Percentiles rank a stretch among this genome's conserved stretches.
phyloP scores from a whole-genome alignment of 495 filamentous ascomycete species.

The Talaromyces proteolyticus region DNA sequence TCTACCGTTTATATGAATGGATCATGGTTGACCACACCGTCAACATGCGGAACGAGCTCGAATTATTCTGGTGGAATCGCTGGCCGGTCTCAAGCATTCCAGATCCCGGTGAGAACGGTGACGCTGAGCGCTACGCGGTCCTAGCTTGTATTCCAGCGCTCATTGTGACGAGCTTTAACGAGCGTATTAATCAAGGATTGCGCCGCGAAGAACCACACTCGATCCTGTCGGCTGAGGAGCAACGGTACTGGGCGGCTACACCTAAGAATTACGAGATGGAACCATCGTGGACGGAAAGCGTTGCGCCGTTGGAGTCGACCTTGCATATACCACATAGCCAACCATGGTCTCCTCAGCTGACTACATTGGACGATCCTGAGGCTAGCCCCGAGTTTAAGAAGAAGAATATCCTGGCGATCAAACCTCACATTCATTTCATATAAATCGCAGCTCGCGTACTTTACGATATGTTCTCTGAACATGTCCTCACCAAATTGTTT shows the following conservation, averaged over 20 bases:
- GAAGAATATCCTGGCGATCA: constrained; percentile 12
- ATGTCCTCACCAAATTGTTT: background rate
- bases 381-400: constrained; percentile 9
- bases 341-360: constrained; percentile 13
- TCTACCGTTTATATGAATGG: constrained; percentile 20
- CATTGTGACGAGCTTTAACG: constrained; percentile 15
- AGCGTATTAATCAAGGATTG: constrained; percentile 12
- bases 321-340: constrained; percentile 13
- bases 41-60: constrained; percentile 18
- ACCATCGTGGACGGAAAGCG: constrained; percentile 14
- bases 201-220: constrained; percentile 13
- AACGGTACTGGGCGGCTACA: constrained; percentile 9
- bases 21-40: constrained; percentile 16
- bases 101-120: constrained; percentile 12
- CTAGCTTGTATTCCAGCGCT: constrained; percentile 12
- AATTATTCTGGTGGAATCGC: constrained; percentile 15
- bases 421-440: constrained; percentile 17
- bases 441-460: constrained; percentile 30
- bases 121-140: constrained; percentile 16
- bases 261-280: constrained; percentile 11
- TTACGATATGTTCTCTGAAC: constrained; percentile 10
- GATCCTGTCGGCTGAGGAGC: constrained; percentile 13
- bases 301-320: constrained; percentile 11
- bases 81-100: constrained; percentile 14
- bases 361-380: constrained; percentile 12